A percentile compares a stretch with the other conserved stretches of the same genome.
Conservation (phyloP, 2,329 filamentous ascomycete species). For the Phialophora chinensis region DNA sequence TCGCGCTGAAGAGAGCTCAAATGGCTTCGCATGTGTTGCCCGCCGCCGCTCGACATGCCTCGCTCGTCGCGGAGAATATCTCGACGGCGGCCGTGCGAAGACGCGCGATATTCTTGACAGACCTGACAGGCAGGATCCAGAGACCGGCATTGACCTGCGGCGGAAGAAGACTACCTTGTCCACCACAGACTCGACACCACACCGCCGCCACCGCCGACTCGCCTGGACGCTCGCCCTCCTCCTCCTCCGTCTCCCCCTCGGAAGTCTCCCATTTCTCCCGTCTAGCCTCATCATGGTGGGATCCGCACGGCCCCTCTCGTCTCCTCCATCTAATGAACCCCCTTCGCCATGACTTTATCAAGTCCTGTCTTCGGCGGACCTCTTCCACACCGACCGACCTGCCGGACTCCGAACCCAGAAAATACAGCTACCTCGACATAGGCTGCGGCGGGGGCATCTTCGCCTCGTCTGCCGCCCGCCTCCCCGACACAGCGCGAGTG, state of each 20-base stretch:
- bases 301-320: constrained; percentile 87
- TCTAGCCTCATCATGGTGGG: constrained; percentile 96
- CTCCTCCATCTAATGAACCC: constrained; percentile 98
- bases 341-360: constrained; percentile 90
- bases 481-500: constrained; percentile 50
- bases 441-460: constrained; percentile 98
- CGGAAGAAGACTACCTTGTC: not conserved
- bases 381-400: constrained; percentile 29
- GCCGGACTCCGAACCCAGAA: constrained; percentile 3
- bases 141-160: not conserved
- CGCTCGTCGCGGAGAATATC: not conserved
- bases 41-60: not conserved
- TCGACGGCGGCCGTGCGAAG: not conserved
- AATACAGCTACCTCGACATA: constrained; percentile 75
- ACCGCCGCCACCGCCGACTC: not conserved
- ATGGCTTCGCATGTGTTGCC: not conserved
- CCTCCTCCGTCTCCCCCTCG: constrained; percentile 75
- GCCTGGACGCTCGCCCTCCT: not conserved
- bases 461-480: constrained; percentile 68
- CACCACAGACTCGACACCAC: not conserved
- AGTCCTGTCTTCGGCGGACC: constrained; percentile 62
- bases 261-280: constrained; percentile 95
- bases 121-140: not conserved
- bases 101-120: not conserved
- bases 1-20: not conserved